Evolutionary conservation across 257 asterid species (phyloP), one percentile per base, ranked within the genome.

Genomic region (Nicotiana knightiana): DNA sequence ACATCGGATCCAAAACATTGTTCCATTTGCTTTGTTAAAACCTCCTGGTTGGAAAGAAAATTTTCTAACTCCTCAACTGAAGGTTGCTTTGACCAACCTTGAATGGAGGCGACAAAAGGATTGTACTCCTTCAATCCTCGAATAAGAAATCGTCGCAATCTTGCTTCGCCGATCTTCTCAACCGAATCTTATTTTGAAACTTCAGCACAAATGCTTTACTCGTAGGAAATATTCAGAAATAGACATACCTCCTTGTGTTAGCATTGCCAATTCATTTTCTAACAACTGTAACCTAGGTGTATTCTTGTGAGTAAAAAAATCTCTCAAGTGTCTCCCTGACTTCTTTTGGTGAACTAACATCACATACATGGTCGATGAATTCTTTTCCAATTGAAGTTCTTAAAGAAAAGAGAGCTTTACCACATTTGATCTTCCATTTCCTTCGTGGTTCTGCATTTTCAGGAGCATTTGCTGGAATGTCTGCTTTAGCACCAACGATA

Each of bases 351-450:
- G 77, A 75, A 51, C 35, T 30, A 9, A 54, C 1, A 37, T 76
- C 82, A 76, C 35, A 12, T 11, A 77, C 79, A 83, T 83, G 82
- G 37, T 77, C 68, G 26, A 64, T 76, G 64, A 76, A 32, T 21
- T 83, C 53, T 51, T 83, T 83, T 0, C 85, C n/a, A 76, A 43
- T 55, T 66, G 80, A 77, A 4, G 77, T 81, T 30, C 86, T 24
- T 67, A 87, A 57, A 30, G 79, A 28, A 80, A 80, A 80, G 3
- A 73, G 37, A 65, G 83, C 64, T 71, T 85, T 83, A 0, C 77
- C 80, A 37, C 75, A 85, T 4, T 76, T 85, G 5, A 79, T 82
- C 81, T 58, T 81, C 66, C 85, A 85, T 35, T 78, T 85, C 30
- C 79, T 43, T 1, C 70, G 30, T 35, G 54, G 57, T 33, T 80